Conservation (phyloP, 176 grass and related monocot species). For the Echinochloa phyllopogon region DNA sequence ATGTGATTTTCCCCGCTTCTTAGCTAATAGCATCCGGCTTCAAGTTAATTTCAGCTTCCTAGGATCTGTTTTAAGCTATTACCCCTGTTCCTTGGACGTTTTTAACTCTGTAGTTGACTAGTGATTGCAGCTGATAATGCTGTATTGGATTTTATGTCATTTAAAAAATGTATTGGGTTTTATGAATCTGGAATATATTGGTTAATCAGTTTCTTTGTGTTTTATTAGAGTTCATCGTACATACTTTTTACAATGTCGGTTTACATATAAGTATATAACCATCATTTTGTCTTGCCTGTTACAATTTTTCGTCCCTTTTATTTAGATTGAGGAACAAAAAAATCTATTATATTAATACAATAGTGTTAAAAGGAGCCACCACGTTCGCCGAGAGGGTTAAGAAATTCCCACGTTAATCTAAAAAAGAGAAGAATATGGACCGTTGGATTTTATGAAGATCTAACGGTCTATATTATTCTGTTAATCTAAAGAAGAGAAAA, state of each 20-base stretch:
- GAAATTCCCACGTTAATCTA: no score
- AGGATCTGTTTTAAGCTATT: neutral
- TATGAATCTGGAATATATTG: neutral
- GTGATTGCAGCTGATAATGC: neutral
- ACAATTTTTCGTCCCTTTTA: neutral
- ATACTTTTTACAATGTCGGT: neutral
- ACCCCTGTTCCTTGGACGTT: neutral
- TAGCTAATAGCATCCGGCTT: neutral
- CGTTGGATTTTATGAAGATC: no score
- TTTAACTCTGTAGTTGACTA: neutral
- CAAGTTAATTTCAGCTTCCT: conserved; percentile 22
- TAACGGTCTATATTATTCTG: no score
- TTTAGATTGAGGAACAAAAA: no score
- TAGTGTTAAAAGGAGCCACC: no score
- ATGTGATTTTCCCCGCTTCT: no score
- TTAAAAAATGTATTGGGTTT: neutral
- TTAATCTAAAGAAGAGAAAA: no score
- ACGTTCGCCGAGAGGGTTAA: no score
- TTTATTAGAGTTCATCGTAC: neutral
- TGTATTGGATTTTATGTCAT: no score
- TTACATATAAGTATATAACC: neutral
- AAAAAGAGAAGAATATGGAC: no score
- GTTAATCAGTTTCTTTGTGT: conserved; percentile 12
- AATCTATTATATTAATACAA: no score
- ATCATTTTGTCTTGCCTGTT: neutral